Evolutionary conservation across 768 basidiomycete species (phyloP).

Genomic region (Leccinum rimulosum): DNA sequence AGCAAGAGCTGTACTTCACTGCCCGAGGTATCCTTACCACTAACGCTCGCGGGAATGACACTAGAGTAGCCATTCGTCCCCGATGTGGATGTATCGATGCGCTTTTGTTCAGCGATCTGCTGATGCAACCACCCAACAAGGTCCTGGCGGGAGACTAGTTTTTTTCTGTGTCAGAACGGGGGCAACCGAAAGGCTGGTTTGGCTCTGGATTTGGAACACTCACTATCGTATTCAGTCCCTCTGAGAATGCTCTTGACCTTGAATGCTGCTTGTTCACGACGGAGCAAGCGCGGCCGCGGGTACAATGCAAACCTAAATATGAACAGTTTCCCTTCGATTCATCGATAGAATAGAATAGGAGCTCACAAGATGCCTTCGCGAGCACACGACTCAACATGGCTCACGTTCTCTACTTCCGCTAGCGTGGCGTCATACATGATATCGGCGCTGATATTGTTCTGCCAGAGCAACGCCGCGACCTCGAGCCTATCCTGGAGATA

Average conservation of each 20-base stretch:
- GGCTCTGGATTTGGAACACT: constrained; percentile 14
- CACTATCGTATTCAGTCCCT: constrained; percentile 74
- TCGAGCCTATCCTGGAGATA: constrained; percentile 76
- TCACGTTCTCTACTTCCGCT: constrained; percentile 60
- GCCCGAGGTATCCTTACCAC: constrained; percentile 34
- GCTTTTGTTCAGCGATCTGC: constrained; percentile 77
- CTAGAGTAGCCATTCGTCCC: constrained; percentile 51
- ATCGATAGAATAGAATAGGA: neutral
- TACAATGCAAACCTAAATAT: constrained; percentile 49
- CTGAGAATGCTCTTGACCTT: constrained; percentile 82
- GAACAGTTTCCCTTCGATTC: neutral
- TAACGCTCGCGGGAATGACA: constrained; percentile 27
- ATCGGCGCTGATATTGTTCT: constrained; percentile 80
- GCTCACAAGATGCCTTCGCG: constrained; percentile 82
- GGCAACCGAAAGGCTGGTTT: neutral
- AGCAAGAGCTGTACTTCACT: constrained; percentile 63
- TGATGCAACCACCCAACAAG: constrained; percentile 73
- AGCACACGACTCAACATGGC: constrained; percentile 62
- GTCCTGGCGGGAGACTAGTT: constrained; percentile 61
- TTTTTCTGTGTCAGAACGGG: constrained; percentile 14
- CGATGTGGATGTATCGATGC: constrained; percentile 63
- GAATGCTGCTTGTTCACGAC: constrained; percentile 65
- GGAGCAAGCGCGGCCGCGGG: constrained; percentile 51
- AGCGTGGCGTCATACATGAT: constrained; percentile 82
- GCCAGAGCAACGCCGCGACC: constrained; percentile 74